Evolutionary conservation across 352 stramenopile genomes (phyloP), one percentile per base, ranked within the genome.

Genomic region (Phytopythium ostracodes): DNA sequence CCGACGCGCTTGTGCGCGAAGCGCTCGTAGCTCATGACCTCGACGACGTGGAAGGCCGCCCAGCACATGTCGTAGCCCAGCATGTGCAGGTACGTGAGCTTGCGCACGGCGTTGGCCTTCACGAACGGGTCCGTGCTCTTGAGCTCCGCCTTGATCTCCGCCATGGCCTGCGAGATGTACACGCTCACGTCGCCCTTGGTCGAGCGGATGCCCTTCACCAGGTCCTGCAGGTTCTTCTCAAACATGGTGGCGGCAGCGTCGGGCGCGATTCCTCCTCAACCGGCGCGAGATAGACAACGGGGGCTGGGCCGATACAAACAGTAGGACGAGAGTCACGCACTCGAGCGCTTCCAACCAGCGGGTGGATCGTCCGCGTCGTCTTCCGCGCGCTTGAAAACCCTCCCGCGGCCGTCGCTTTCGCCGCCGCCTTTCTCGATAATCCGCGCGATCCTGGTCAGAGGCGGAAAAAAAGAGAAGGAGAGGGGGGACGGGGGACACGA

Each of bases 51-150:
- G 80, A 99, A 99, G 29, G 92, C 88, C 12, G 97, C 96, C 96
- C 96, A 99, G 57, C 75, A 95, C 91, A 99, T 98, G 76, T 98
- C 94, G 73, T 99, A 99, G 54, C 98, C 98, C 67, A 99, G 88
- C 96, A 99, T 99, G 77, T 99, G 94, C 59, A 97, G 69, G 67
- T 97, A 97, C 61, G 96, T 99, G 59, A 99, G 79, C 73, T 99
- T 99, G 64, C 97, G 91, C 49, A 99, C 84, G 22, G 96, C 97
- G 68, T 99, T 95, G 15, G 92, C 80, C 75, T 99, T 99, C 56
- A 98, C 71, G 65, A 98, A 98, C 57, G 91, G 82, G 76, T 99
- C 97, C 24, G 90, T 98, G 52, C 79, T 97, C 73, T 96, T 96
- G 42, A 99, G 84, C 77, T 99, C 98, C 18, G 84, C 81, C 79